phyloP scores from a whole-genome alignment of 2,329 filamentous ascomycete genomes.

The Trichophyton schoenleinii region DNA sequence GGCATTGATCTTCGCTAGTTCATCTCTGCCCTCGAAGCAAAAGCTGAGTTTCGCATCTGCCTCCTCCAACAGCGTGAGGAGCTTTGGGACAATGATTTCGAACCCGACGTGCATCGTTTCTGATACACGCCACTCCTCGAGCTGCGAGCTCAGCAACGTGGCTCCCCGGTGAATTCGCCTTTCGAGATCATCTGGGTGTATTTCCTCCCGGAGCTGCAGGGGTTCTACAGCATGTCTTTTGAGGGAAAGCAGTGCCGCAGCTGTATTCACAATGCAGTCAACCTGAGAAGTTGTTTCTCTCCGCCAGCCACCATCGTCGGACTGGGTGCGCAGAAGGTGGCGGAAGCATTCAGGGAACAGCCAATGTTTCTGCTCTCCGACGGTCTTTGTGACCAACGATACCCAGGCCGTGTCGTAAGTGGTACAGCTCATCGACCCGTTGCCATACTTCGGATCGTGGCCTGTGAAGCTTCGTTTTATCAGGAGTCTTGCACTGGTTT shows the following conservation, averaged over 20 bases:
- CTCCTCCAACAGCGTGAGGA: conserved; percentile 20
- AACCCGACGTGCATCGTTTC: conserved; percentile 23
- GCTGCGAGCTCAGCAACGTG: too few relatives aligned
- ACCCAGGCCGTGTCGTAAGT: conserved; percentile 29
- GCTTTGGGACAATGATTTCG: conserved; percentile 24
- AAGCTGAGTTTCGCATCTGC: conserved; percentile 18
- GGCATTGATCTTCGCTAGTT: not conserved
- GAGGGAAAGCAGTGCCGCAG: conserved; percentile 23
- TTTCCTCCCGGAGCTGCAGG: too few relatives aligned
- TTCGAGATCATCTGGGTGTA: too few relatives aligned
- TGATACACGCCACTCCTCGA: conserved; percentile 10
- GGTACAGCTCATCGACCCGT: conserved; percentile 18
- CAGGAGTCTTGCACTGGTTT: too few relatives aligned
- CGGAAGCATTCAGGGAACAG: conserved; percentile 25
- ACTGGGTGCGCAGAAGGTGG: conserved; percentile 19
- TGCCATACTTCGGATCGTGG: not conserved
- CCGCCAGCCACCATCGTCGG: conserved; percentile 19
- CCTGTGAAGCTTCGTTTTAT: too few relatives aligned
- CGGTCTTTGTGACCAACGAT: conserved; percentile 19
- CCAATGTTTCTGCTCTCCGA: conserved; percentile 13
- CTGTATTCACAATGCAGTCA: conserved; percentile 26
- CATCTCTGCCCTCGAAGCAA: not conserved
- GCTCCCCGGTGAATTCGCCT: too few relatives aligned
- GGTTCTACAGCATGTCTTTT: not conserved
- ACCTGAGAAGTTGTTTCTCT: conserved; percentile 12